Evolutionary conservation across 768 basidiomycete species (phyloP), one percentile per base, ranked within the genome.

Genomic region (Auriscalpium orientale): DNA sequence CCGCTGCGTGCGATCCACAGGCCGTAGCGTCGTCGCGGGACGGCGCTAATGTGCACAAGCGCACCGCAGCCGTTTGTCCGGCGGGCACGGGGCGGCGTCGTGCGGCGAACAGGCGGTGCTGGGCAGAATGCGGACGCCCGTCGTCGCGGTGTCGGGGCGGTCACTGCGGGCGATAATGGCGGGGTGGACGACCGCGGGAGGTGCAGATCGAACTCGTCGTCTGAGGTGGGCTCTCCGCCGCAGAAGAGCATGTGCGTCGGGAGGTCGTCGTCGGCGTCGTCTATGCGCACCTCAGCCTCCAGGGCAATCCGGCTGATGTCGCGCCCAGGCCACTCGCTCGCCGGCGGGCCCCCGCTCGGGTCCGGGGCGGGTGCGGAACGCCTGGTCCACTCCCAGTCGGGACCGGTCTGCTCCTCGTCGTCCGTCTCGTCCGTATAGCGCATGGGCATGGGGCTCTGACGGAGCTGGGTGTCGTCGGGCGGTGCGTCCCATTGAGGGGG

Each of bases 11-110:
- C 85, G 2, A 79, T 72, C 84, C 84, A 88, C 6, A 81, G 79
- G 22, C 74, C 75, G 35, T 76, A 73, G 21, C 74, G 72, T 21
- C 71, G 72, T n/a, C 78, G 76, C 2, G 79, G 82, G 9, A 77
- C 74, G 18, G 82, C 85, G 13, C 71, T 70, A 51, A 76, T 58
- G 65, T 87, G 85, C 11, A 88, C 65, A 7, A 85, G 67, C 1
- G 83, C 75, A 0, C 86, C 87, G 58, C 86, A 88, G 0, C 84
- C 85, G 56, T 80, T 85, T 8, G 75, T 73, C 46, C 66, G 66
- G 48, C 65, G 63, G 38, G 63, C 46, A 21, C 47, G 52, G 18
- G 56, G n/a, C 53, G 54, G 60, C 55, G 56, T 64, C 37, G 62
- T 28, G 8, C 53, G 43, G 16, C 56, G 55, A 59, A 54, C 22